Evolutionary conservation across 306 rosid genomes (phyloP).

Genomic region (Medicago ruthenica): DNA sequence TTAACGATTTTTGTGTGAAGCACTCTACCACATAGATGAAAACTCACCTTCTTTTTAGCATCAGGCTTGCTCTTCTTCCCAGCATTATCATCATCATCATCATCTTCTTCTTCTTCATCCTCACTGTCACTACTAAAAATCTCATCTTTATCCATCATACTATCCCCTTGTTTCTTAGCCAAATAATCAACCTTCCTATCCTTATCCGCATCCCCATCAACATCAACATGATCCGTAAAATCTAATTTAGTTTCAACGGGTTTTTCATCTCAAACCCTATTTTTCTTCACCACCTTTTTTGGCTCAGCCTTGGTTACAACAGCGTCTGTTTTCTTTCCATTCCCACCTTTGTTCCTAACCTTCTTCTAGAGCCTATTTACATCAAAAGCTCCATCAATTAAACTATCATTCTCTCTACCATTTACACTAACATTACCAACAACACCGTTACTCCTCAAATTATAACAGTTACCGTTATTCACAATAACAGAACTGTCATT

Average conservation of each 20-base stretch:
- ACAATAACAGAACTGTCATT: constrained; percentile 62
- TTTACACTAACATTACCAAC: constrained; percentile 42
- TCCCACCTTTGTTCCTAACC: constrained; percentile 74
- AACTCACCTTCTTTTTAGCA: constrained; percentile 96
- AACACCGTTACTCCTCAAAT: constrained; percentile 44
- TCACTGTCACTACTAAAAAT: constrained; percentile 88
- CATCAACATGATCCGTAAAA: constrained; percentile 65
- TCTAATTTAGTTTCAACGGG: constrained; percentile 75
- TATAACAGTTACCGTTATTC: constrained; percentile 47
- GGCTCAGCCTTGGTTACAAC: constrained; percentile 68
- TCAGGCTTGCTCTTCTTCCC: constrained; percentile 71
- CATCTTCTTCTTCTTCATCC: constrained; percentile 76
- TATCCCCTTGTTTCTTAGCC: constrained; percentile 89
- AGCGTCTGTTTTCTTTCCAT: constrained; percentile 69
- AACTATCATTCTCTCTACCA: constrained; percentile 75
- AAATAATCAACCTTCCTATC: constrained; percentile 67
- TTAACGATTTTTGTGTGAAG: background rate
- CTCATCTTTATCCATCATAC: constrained; percentile 99
- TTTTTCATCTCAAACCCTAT: constrained; percentile 89
- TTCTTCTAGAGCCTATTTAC: constrained; percentile 91
- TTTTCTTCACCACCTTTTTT: constrained; percentile 76
- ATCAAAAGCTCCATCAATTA: constrained; percentile 93
- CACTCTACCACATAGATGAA: constrained; percentile 65
- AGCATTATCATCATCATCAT: constrained; percentile 55
- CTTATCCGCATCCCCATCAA: constrained; percentile 58